Percentiles rank a stretch among this genome's conserved stretches.
phyloP scores from a whole-genome alignment of 331 rosid genomes.

The Malus hybrid region DNA sequence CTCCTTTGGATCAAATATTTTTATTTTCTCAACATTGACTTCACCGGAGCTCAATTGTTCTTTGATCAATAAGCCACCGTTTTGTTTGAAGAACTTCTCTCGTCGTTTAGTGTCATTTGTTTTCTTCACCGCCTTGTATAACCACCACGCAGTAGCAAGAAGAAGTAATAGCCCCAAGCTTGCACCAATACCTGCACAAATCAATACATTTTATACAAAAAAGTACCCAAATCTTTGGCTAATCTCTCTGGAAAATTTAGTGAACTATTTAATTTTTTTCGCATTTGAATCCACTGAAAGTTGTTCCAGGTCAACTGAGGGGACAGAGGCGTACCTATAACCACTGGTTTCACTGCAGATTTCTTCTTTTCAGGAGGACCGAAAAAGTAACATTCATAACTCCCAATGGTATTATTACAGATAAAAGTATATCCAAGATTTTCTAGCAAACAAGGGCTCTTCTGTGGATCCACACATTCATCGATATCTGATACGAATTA shows the following conservation, averaged over 20 bases:
- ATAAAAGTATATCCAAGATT: neutral
- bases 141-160: neutral
- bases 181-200: neutral
- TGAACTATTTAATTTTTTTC: neutral
- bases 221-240: neutral
- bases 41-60: neutral
- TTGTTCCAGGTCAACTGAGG: neutral
- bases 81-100: slow-evolving; percentile 5
- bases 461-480: neutral
- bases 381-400: neutral
- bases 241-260: neutral
- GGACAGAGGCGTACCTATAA: neutral
- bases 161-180: neutral
- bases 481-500: neutral
- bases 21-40: slow-evolving; percentile 6
- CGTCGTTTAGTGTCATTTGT: neutral
- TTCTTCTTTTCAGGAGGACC: neutral
- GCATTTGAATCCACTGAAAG: neutral
- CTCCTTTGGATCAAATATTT: slow-evolving; percentile 3
- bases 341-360: neutral
- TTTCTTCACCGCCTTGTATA: neutral
- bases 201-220: neutral
- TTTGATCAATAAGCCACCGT: slow-evolving; percentile 11
- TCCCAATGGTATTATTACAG: neutral
- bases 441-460: neutral